Evolutionary conservation across 148 eudicot genomes (phyloP), one percentile per base, ranked within the genome.

Genomic region (Selenicereus undatus): DNA sequence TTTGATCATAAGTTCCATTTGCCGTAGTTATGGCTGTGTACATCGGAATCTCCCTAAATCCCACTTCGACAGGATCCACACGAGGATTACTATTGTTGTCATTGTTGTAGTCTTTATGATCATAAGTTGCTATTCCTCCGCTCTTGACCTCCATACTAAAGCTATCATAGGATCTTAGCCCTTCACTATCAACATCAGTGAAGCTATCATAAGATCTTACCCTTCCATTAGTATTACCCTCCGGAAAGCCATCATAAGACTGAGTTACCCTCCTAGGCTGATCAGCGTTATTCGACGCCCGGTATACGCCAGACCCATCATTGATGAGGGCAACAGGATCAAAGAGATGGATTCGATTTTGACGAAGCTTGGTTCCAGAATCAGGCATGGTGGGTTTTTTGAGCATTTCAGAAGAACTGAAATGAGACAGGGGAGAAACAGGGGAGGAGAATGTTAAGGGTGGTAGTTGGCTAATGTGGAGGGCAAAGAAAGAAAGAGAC

Each of bases 361-460:
- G 83, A 2, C 86, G 79, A 0, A 20, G 77, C 66, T 86, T 84
- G 13, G 81, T 75, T 84, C 73, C 86, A 13, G 86, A 83, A 82
- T 88, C 87, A 56, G 82, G 26, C 97, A 92, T 91, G 83, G 79
- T 84, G 60, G n/a, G 8, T 77, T 43, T 82, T 56, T 26, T 22
- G 71, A 22, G 77, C 8, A 3, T 24, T 26, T 66, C 36, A 66
- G 27, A 20, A 39, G 72, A 21, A 35, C 26, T 36, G 21, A 54
- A 2, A 65, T 45, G 43, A 66, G 26, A 27, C 71, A 66, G 71
- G 71, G 71, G 71, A 52, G 17, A 73, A 32, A 11, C 29, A 64
- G 30, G 69, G 71, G 27, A 51, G 5, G 36, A 32, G 17, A 50
- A 66, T 66, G 32, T 56, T 75, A 50, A 69, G 69, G 58, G 82